Base-by-base conservation (phyloP, 2,329 filamentous ascomycete genomes). In the Aspergillus brasiliensis region DNA sequence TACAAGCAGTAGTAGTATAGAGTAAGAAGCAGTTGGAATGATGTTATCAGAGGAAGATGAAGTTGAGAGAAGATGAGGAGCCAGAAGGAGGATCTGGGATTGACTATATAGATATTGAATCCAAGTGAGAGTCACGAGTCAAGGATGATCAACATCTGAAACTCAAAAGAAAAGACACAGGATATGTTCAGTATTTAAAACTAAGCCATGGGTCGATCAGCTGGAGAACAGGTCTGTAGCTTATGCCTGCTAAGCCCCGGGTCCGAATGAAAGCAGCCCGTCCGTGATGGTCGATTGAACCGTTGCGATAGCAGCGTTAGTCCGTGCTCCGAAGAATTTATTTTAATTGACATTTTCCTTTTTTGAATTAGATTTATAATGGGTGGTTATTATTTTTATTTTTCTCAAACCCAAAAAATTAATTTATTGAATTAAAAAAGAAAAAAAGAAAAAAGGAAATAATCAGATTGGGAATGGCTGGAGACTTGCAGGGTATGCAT, bases 101-200 rank as follows among this genome's bases (percentile, higher is more conserved):
- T 61, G 60, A 65, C 63, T 72, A 73, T 71, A 70, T 70, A 71
- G 60, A 57, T 44, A 44, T 58, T 42, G 51, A 51, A 46, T 40
- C 48, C 52, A 42, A 53, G 31, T 48, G 40, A 38, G 40, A 58
- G 51, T 47, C 21, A 54, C 51, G 40, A 37, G 49, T 38, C 38
- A 37, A 49, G 37, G 51, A 61, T 57, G 55, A 58, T 57, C 59
- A 56, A 60, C 61, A 48, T 46, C 28, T 55, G 27, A 59, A 64
- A 58, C 23, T 42, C 56, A 56, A 59, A 55, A 51, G 42, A 27
- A 51, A 48, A 54, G 25, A 21, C 38, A 60, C 56, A 61, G 62
- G 56, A 62, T 51, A 46, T 54, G 57, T 44, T 49, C 53, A 54
- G 60, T 66, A 63, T 67, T 67, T 66, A 67, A 62, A 59, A 55